Base-by-base conservation (phyloP, 2,329 filamentous ascomycete genomes). In the Endocalyx cinctus region DNA sequence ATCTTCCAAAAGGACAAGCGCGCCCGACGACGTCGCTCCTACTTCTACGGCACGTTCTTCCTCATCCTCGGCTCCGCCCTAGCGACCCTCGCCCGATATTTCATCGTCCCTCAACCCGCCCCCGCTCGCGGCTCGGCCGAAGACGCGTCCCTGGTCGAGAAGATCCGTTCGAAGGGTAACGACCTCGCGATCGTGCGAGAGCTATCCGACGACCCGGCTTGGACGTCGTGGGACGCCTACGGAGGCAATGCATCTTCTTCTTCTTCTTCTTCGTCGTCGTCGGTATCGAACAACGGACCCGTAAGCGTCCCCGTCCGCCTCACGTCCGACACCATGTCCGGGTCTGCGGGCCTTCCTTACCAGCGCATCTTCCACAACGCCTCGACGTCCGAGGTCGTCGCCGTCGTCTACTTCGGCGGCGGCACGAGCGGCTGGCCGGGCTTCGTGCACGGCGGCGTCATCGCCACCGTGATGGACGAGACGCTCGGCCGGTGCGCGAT, bases 381-480 rank as follows among this genome's bases (percentile, higher is more conserved):
- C 4, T 56, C 57, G 18, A 74, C 77, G 6, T 69, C 76, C 44
- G 74, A 77, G 47, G 56, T 78, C 20, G 62, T 81, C 10, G 73
- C 69, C 31, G 67, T 88, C n/a, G 64, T 88, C 5, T 84, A 71
- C 65, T 70, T 88, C 34, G 85, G 84, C 6, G 57, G 66, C n/a
- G 74, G 67, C 1, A 52, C 82, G 14, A 66, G 71, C 29, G 84
- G 85, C 4, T 89, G 82, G 81, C 84, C 84, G 2, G 72, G 74
- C 10, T 67, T 84, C 25, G 77, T 79, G 32, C 84, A 90, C 60
- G 84, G 84, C 35, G 84, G 84, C 11, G 67, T 72, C 6, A 67
- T 84, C 30, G 81, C 79, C 6, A 87, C 79, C 1, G 57, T 85
- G 4, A 59, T 88, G 23, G 76, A 85, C 54, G 84, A 88, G 63